A percentile compares a stretch with the other conserved stretches of the same genome.
phyloP scores from a whole-genome alignment of 371 early-diverging fungal species.

The Haplosporangium sp. region DNA sequence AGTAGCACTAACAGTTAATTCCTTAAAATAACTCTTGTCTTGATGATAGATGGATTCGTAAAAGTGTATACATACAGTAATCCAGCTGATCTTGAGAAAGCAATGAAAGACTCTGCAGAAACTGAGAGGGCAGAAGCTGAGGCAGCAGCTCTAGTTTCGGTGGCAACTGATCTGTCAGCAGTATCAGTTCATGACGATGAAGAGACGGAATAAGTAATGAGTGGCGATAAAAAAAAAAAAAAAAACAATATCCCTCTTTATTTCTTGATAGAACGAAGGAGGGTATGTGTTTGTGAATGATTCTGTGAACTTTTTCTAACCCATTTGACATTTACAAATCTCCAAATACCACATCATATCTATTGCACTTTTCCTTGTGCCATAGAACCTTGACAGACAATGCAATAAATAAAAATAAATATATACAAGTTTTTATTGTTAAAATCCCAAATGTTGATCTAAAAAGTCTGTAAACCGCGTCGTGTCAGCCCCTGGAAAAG shows the following conservation, averaged over 20 bases:
- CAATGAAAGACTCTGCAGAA: slow-evolving; percentile 33
- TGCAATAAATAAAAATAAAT: background rate
- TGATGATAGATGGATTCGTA: slow-evolving; percentile 53
- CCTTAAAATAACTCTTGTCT: background rate
- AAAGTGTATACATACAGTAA: slow-evolving; percentile 59
- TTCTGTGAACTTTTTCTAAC: background rate
- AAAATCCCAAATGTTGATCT: slow-evolving; percentile 15
- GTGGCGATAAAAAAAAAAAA: slow-evolving; percentile 20
- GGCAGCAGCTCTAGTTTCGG: slow-evolving; percentile 39
- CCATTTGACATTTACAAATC: background rate
- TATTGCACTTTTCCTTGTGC: background rate
- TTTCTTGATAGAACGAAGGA: no score
- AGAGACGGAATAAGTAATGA: slow-evolving; percentile 20
- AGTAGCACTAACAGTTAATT: no score
- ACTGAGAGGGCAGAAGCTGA: slow-evolving; percentile 23
- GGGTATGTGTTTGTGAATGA: no score
- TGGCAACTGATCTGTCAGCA: slow-evolving; percentile 48
- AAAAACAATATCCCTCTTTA: no score
- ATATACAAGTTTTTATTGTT: background rate
- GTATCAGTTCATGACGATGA: slow-evolving; percentile 47
- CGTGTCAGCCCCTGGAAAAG: slow-evolving; percentile 40
- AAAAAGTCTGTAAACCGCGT: slow-evolving; percentile 35
- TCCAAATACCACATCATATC: slow-evolving; percentile 1
- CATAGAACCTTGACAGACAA: slow-evolving; percentile 2
- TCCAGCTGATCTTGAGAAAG: slow-evolving; percentile 28